A percentile compares a stretch with the other conserved stretches of the same genome.
Evolutionary conservation across 371 early-diverging fungal species (phyloP).

Genomic region (Mortierella sp.): DNA sequence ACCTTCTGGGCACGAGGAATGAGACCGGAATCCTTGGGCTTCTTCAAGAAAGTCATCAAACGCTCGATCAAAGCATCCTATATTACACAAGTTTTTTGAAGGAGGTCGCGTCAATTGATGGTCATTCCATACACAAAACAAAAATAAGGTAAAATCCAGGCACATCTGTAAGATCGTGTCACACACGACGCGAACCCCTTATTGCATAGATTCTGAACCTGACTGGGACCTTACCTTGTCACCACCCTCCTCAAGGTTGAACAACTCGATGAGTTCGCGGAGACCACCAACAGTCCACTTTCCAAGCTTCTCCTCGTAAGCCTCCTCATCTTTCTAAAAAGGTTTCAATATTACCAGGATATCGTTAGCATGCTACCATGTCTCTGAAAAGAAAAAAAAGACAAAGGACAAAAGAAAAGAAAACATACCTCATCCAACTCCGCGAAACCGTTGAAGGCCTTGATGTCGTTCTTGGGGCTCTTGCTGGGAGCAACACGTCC

Average conservation of each 20-base stretch:
- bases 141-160: background rate
- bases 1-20: constrained; percentile 48
- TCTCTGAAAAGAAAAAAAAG: background rate
- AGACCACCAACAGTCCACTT: constrained; percentile 53
- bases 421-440: constrained; percentile 40
- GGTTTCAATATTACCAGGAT: background rate
- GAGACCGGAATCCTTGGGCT: constrained; percentile 53
- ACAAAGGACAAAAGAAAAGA: background rate
- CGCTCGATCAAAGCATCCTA: constrained; percentile 54
- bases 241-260: constrained; percentile 52
- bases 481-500: constrained; percentile 33
- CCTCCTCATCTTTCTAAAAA: constrained; percentile 48
- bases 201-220: background rate
- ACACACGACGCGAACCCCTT: background rate
- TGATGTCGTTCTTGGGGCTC: constrained; percentile 43
- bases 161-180: no score
- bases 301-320: constrained; percentile 49
- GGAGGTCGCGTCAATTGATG: background rate
- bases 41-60: constrained; percentile 53
- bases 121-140: background rate
- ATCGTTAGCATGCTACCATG: background rate
- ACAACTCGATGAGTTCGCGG: constrained; percentile 54
- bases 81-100: background rate
- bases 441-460: constrained; percentile 45
- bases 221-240: constrained; percentile 43